Percentiles rank a stretch among this genome's conserved stretches.
phyloP scores from a whole-genome alignment of 768 basidiomycete genomes.

The Sutorius australiensis region DNA sequence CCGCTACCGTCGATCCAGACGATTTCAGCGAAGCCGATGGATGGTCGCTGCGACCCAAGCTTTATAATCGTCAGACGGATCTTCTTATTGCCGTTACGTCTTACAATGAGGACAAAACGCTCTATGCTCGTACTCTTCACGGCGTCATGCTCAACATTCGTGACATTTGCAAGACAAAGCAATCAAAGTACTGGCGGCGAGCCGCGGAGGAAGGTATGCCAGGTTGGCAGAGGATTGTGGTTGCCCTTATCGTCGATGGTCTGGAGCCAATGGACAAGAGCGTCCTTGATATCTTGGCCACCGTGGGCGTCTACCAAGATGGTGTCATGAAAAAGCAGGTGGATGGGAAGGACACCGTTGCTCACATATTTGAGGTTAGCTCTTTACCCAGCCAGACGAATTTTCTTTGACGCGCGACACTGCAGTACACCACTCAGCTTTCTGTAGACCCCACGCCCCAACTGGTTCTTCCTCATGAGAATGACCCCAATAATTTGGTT shows the following conservation, averaged over 20 bases:
- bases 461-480: conserved; percentile 83
- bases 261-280: conserved; percentile 95
- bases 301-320: conserved; percentile 91
- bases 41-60: conserved; percentile 78
- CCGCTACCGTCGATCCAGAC: conserved; percentile 88
- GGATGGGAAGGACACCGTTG: conserved; percentile 84
- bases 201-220: conserved; percentile 80
- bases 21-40: conserved; percentile 78
- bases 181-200: conserved; percentile 86
- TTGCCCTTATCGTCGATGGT: conserved; percentile 89
- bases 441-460: conserved; percentile 90
- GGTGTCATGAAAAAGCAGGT: conserved; percentile 93
- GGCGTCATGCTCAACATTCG: conserved; percentile 98
- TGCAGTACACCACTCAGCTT: conserved; percentile 92
- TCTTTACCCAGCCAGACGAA: conserved; percentile 1
- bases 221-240: conserved; percentile 88
- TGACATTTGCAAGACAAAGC: conserved; percentile 95
- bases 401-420: conserved; percentile 3
- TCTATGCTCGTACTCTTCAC: conserved; percentile 90
- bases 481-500: conserved; percentile 88
- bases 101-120: conserved; percentile 89
- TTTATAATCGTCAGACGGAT: conserved; percentile 89
- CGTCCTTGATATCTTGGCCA: conserved; percentile 83
- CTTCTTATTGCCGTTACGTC: conserved; percentile 92
- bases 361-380: conserved; percentile 89